These are phyloP conservation scores for Mycosphaerella sp. DNA, from an alignment of 2,329 filamentous ascomycete genomes.

Conservation along the genomic window DNA sequence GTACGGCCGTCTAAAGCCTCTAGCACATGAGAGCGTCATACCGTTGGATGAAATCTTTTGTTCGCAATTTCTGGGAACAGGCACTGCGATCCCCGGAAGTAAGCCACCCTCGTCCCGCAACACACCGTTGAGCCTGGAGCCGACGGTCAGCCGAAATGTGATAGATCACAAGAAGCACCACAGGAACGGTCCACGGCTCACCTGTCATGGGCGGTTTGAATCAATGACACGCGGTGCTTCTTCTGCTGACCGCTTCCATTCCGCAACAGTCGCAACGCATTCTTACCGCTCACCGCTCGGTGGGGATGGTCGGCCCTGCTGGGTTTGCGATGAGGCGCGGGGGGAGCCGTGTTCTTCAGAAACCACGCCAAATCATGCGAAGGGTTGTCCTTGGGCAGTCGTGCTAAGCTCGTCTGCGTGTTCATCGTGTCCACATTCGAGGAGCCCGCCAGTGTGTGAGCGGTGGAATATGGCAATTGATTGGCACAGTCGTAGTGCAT, in stretches of 20 bases:
- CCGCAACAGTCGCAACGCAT: slow-evolving; percentile 31
- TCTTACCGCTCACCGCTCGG: slow-evolving; percentile 27
- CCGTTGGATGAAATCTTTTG: slow-evolving; percentile 33
- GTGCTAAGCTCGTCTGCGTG: slow-evolving; percentile 28
- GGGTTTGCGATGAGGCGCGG: slow-evolving; percentile 26
- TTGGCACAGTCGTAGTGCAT: slow-evolving; percentile 28
- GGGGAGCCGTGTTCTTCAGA: slow-evolving; percentile 35
- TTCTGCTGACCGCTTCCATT: slow-evolving; percentile 8
- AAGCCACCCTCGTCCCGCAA: slow-evolving; percentile 28
- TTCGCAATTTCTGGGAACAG: slow-evolving; percentile 26
- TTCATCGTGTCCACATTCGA: slow-evolving; percentile 27
- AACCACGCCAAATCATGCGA: slow-evolving; percentile 36
- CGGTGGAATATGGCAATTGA: slow-evolving; percentile 24
- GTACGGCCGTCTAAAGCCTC: neutral
- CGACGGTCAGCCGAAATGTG: slow-evolving; percentile 10
- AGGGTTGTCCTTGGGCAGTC: slow-evolving; percentile 25
- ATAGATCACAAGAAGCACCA: slow-evolving; percentile 5
- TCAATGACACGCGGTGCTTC: slow-evolving; percentile 10
- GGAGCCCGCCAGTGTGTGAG: slow-evolving; percentile 15
- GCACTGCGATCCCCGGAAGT: slow-evolving; percentile 16
- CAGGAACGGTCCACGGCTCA: slow-evolving; percentile 5
- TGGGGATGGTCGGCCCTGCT: slow-evolving; percentile 26
- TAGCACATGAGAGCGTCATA: slow-evolving; percentile 8
- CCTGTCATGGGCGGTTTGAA: slow-evolving; percentile 24
- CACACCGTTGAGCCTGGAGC: slow-evolving; percentile 15